Evolutionary conservation across 495 filamentous ascomycete species (phyloP), one percentile per base, ranked within the genome.

Genomic region (Podospora didyma): DNA sequence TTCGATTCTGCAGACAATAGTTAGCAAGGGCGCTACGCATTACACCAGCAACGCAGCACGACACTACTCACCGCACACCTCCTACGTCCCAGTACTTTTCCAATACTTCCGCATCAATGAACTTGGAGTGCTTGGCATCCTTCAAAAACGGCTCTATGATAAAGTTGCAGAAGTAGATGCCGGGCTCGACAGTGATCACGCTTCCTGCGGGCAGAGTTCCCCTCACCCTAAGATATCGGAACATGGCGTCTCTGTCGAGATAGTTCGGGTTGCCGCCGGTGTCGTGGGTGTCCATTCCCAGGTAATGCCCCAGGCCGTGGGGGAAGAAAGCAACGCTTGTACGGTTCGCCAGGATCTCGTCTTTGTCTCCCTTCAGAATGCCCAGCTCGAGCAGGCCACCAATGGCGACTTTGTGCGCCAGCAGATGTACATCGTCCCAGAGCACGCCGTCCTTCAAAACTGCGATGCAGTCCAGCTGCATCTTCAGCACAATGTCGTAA

Each of bases 231-330:
- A 99, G 73, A 61, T 95, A 96, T 22, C 79, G 78, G 69, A 94
- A 96, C 82, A 97, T 87, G 42, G 82, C 69, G 70, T 99, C 92
- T 60, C 77, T 73, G 64, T 97, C 95, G 41, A 75, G 75, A 60
- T 96, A 96, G 68, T 96, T 89, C 2, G 91, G 80, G 67, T 94
- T 84, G 19, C 91, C 92, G 55, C 92, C 92, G 1, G 86, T 89
- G 66, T 97, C 92, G 73, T 97, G 92, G 7, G 90, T 96, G 70
- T 97, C 92, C 88, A 97, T 89, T 49, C 92, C 92, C 9, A 97
- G 77, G 62, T 95, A 93, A 68, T 97, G 91, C 0, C 92, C 92
- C 4, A 97, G 77, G 6, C 92, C 92, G 66, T 97, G 92, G 4
- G 92, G 92, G 67, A 96, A 88, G 76, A 97, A 97, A 6, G 92